Conservation (phyloP, 1,284 basidiomycete genomes). For the Tranzscheliella williamsii region DNA sequence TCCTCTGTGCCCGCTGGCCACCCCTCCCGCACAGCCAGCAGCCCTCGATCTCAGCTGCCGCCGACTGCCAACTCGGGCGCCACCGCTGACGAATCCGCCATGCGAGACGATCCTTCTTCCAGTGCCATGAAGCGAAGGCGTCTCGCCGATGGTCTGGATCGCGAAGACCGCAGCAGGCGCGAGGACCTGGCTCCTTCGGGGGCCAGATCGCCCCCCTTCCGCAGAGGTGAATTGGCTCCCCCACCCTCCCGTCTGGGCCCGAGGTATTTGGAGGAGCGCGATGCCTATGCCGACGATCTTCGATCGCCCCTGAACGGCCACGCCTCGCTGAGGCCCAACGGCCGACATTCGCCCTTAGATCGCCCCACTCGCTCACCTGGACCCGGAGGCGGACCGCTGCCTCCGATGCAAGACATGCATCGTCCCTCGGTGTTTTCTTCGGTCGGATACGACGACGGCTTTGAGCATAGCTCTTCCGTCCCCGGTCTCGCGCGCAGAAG, state of each 20-base stretch:
- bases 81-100: constrained; percentile 9
- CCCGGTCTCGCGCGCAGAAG: constrained; percentile 49
- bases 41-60: constrained; percentile 21
- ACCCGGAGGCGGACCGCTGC: constrained; percentile 15
- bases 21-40: constrained; percentile 8
- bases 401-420: constrained; percentile 29
- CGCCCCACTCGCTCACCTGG: constrained; percentile 21
- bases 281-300: constrained; percentile 19
- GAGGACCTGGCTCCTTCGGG: constrained; percentile 8
- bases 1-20: constrained; percentile 1
- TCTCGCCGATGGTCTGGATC: constrained; percentile 23
- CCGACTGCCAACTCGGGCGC: not conserved
- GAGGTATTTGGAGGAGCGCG: constrained; percentile 29
- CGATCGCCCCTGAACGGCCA: constrained; percentile 24
- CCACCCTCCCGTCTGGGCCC: constrained; percentile 9
- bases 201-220: constrained; percentile 26
- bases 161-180: constrained; percentile 24
- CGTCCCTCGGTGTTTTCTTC: constrained; percentile 28
- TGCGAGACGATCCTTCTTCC: constrained; percentile 18
- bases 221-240: constrained; percentile 7
- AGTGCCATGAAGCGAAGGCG: constrained; percentile 29
- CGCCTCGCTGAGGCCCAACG: constrained; percentile 20
- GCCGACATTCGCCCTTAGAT: constrained; percentile 18
- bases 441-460: constrained; percentile 22
- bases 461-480: constrained; percentile 22